Percentiles rank a stretch among this genome's conserved stretches.
Conservation (phyloP, 257 asterid species). For the Apocynum venetum region DNA sequence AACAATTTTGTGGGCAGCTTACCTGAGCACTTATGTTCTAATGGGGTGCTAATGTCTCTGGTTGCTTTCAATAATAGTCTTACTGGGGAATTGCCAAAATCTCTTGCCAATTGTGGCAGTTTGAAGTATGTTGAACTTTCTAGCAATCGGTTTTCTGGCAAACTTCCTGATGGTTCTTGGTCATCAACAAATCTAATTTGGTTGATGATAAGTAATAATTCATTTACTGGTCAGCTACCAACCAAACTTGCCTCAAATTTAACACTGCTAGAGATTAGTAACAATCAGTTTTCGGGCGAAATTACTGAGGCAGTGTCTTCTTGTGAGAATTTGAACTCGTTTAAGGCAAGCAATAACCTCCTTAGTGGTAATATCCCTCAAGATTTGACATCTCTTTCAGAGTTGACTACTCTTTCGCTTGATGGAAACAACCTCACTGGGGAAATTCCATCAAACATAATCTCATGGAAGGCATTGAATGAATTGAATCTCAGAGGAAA, state of each 20-base stretch:
- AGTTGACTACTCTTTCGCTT: slow-evolving; percentile 30
- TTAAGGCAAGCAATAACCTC: slow-evolving; percentile 60
- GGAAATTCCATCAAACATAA: slow-evolving; percentile 45
- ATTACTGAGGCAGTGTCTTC: slow-evolving; percentile 57
- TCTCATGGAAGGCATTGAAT: slow-evolving; percentile 61
- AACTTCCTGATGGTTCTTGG: slow-evolving; percentile 70
- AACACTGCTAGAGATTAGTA: slow-evolving; percentile 39
- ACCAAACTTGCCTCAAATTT: slow-evolving; percentile 30
- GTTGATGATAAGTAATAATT: slow-evolving; percentile 45
- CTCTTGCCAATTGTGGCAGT: slow-evolving; percentile 55
- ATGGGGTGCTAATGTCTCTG: slow-evolving; percentile 41
- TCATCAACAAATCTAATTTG: slow-evolving; percentile 20
- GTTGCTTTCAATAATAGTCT: slow-evolving; percentile 48
- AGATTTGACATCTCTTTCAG: slow-evolving; percentile 54
- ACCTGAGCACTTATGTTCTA: slow-evolving; percentile 54
- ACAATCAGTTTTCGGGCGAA: slow-evolving; percentile 64
- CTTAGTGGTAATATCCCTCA: slow-evolving; percentile 54
- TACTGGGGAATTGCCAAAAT: slow-evolving; percentile 56
- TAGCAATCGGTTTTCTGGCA: slow-evolving; percentile 50
- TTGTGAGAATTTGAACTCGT: slow-evolving; percentile 38
- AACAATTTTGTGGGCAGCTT: slow-evolving; percentile 56
- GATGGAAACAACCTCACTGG: slow-evolving; percentile 71
- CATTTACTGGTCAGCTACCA: slow-evolving; percentile 64
- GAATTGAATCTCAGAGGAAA: slow-evolving; percentile 51
- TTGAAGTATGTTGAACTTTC: slow-evolving; percentile 31